phyloP scores from a whole-genome alignment of 2,329 filamentous ascomycete genomes.

The Periconia sp. region DNA sequence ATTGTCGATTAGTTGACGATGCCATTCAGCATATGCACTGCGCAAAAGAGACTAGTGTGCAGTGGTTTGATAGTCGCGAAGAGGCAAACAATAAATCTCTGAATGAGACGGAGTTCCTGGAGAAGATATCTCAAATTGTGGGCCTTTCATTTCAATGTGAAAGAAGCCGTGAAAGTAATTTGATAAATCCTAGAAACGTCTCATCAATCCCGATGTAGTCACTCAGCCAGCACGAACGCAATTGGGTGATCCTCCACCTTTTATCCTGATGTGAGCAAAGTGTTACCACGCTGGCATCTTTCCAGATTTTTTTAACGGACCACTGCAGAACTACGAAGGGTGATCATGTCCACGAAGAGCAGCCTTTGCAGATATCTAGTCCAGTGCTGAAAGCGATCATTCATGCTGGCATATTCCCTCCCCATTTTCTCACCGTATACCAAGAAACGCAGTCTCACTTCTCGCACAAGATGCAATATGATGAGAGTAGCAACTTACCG shows the following conservation, averaged over 20 bases:
- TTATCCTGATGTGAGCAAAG: conserved; percentile 3
- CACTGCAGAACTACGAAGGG: conserved; percentile 1
- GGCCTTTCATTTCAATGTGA: not conserved
- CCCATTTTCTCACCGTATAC: conserved; percentile 3
- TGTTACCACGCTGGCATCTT: not conserved
- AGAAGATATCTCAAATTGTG: not conserved
- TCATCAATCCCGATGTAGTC: not conserved
- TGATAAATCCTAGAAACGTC: not conserved
- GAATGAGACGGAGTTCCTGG: not conserved
- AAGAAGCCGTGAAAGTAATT: not conserved
- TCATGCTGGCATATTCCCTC: conserved; percentile 1
- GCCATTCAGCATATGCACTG: not conserved
- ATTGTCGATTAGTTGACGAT: too few species aligned
- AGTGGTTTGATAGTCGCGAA: not conserved
- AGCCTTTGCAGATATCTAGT: not conserved
- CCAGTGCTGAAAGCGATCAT: not conserved
- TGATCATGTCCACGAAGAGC: not conserved
- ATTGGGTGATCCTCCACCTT: not conserved
- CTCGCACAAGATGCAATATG: conserved; percentile 1
- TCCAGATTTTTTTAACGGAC: not conserved
- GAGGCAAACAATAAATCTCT: not conserved
- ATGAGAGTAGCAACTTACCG: not conserved
- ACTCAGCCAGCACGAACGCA: not conserved
- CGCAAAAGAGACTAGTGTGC: not conserved
- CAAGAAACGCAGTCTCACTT: not conserved